phyloP scores from a whole-genome alignment of 345 rosid genomes.

The Hevea brasiliensis region DNA sequence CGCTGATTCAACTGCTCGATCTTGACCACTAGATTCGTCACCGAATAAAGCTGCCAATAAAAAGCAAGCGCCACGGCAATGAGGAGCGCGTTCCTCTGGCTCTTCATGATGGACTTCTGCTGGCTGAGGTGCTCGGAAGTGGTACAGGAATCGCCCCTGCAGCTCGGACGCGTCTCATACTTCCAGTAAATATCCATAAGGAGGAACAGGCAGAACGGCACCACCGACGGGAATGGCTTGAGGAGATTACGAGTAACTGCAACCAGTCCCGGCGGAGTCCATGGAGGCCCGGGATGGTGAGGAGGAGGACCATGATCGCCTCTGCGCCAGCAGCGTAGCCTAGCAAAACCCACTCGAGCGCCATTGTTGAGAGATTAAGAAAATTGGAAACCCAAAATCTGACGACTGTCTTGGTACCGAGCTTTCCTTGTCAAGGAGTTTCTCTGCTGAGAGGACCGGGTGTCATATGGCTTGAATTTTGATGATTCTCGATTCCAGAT shows the following conservation, averaged over 20 bases:
- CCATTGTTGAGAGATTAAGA: slow-evolving; percentile 14
- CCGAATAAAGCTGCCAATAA: slow-evolving; percentile 35
- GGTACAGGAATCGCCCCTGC: slow-evolving; percentile 26
- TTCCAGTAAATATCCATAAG: slow-evolving; percentile 41
- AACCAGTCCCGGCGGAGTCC: slow-evolving; percentile 29
- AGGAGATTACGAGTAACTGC: slow-evolving; percentile 37
- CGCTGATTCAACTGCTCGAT: slow-evolving; percentile 37
- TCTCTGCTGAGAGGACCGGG: background rate
- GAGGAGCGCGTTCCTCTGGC: slow-evolving; percentile 39
- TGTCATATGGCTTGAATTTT: background rate
- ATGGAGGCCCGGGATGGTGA: slow-evolving; percentile 36
- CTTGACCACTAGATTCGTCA: slow-evolving; percentile 31
- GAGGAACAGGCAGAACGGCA: slow-evolving; percentile 34
- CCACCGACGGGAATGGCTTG: slow-evolving; percentile 36
- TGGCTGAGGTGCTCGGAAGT: slow-evolving; percentile 34
- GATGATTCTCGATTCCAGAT: no score
- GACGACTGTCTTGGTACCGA: background rate
- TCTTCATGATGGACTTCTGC: slow-evolving; percentile 39
- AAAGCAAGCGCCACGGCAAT: slow-evolving; percentile 30
- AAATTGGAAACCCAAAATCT: slow-evolving; percentile 16
- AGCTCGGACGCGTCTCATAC: slow-evolving; percentile 34
- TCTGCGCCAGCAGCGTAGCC: slow-evolving; percentile 38
- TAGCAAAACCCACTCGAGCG: slow-evolving; percentile 35
- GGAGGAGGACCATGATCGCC: slow-evolving; percentile 39
- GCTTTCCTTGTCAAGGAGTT: slow-evolving; percentile 11